These are phyloP conservation scores for Plectosphaerella sp. DNA, from an alignment of 2,329 filamentous ascomycete species.

Conservation along the genomic window DNA sequence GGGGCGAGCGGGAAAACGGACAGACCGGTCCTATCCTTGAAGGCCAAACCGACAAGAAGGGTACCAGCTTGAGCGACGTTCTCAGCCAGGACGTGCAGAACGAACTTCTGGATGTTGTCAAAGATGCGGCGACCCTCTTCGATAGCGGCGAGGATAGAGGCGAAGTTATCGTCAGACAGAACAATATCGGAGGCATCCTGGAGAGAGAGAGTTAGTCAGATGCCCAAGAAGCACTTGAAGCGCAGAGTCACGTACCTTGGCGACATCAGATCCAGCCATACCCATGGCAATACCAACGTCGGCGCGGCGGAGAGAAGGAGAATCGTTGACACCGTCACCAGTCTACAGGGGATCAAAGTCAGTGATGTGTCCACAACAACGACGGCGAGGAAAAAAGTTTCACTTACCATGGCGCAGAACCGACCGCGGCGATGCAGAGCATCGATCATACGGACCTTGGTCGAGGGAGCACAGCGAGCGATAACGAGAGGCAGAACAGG, in stretches of 20 bases:
- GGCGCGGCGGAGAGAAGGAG: conserved; percentile 56
- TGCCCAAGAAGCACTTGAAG: too few relatives aligned
- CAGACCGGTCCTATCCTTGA: conserved; percentile 54
- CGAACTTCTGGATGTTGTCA: conserved; percentile 62
- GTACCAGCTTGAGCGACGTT: conserved; percentile 61
- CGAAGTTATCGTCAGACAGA: conserved; percentile 63
- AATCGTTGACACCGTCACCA: conserved; percentile 63
- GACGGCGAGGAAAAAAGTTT: not conserved
- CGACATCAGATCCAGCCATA: conserved; percentile 57
- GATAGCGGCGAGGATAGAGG: conserved; percentile 58
- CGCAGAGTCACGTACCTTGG: conserved; percentile 36
- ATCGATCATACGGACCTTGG: conserved; percentile 61
- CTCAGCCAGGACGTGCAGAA: conserved; percentile 55
- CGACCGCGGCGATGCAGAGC: conserved; percentile 57
- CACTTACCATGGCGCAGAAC: conserved; percentile 48
- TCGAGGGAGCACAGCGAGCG: conserved; percentile 59
- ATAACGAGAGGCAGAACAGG: conserved; percentile 58
- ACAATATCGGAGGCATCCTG: conserved; percentile 57
- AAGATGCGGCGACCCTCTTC: conserved; percentile 63
- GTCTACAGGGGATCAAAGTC: conserved; percentile 29
- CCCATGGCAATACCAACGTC: conserved; percentile 69
- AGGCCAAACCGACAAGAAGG: conserved; percentile 58
- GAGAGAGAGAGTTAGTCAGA: too few relatives aligned
- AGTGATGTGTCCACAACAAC: not conserved
- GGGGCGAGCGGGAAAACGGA: conserved; percentile 64